phyloP scores from a whole-genome alignment of 306 rosid species.

The Lupinus albus region DNA sequence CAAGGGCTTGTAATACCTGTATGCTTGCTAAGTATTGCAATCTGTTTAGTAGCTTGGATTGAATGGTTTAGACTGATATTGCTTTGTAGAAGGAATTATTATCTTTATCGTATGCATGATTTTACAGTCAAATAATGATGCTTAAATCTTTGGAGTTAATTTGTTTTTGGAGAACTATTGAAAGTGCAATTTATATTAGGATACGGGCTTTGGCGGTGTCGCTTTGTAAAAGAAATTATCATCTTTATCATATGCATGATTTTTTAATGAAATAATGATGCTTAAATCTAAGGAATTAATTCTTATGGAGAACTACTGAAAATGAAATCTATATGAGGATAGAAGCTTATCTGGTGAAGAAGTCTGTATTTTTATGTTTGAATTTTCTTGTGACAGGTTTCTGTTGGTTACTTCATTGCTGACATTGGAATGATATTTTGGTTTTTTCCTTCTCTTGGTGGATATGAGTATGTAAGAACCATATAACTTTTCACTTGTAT shows the following conservation, averaged over 20 bases:
- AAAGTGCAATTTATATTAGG: too few species aligned
- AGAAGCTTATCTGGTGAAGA: slow-evolving; percentile 17
- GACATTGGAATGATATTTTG: slow-evolving; percentile 92
- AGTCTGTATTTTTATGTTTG: slow-evolving; percentile 25
- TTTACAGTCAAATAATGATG: not conserved
- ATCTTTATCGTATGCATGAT: not conserved
- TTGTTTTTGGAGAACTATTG: too few species aligned
- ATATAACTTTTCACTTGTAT: slow-evolving; percentile 37
- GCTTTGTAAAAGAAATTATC: not conserved
- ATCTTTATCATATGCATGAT: not conserved
- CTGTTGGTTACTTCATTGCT: slow-evolving; percentile 87
- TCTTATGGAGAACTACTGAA: too few species aligned
- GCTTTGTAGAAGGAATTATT: slow-evolving; percentile 7
- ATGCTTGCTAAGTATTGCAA: slow-evolving; percentile 3
- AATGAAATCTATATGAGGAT: too few species aligned
- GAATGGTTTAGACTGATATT: slow-evolving; percentile 1
- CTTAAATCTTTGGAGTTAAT: too few species aligned
- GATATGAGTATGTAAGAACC: slow-evolving; percentile 92
- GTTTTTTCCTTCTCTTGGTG: slow-evolving; percentile 90
- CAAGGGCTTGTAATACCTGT: slow-evolving; percentile 6
- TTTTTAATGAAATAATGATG: not conserved
- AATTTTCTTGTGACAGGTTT: slow-evolving; percentile 59
- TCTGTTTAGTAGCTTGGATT: slow-evolving; percentile 7
- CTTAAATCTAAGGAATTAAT: too few species aligned
- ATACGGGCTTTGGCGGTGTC: too few species aligned